A percentile compares a stretch with the other conserved stretches of the same genome.
Evolutionary conservation across 192 early-diverging fungal species (phyloP).

Genomic region (Coemansia asiatica): DNA sequence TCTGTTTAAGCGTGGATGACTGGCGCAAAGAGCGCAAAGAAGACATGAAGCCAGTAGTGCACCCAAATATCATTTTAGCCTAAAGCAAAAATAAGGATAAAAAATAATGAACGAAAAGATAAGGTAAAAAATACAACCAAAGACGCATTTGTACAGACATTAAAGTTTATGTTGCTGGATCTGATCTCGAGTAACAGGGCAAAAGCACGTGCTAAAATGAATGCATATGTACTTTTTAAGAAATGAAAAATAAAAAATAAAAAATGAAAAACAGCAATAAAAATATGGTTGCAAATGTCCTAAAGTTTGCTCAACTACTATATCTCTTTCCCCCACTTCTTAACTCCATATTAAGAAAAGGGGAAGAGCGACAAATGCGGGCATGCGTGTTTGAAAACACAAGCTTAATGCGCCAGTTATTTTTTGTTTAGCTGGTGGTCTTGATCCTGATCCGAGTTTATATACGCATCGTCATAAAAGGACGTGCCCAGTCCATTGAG

Average conservation of each 20-base stretch:
- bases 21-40: background rate
- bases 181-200: too few relatives aligned
- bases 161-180: too few relatives aligned
- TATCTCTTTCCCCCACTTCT: too few relatives aligned
- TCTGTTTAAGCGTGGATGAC: background rate
- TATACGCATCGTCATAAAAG: slow-evolving; percentile 17
- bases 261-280: too few relatives aligned
- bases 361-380: background rate
- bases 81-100: background rate
- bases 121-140: background rate
- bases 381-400: too few relatives aligned
- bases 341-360: too few relatives aligned
- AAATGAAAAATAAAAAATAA: too few relatives aligned
- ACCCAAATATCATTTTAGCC: background rate
- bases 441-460: slow-evolving; percentile 9
- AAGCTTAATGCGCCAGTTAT: background rate
- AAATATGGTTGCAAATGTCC: too few relatives aligned
- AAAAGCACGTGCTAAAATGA: too few relatives aligned
- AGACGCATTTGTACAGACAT: too few relatives aligned
- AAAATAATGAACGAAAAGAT: background rate
- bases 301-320: too few relatives aligned
- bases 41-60: background rate
- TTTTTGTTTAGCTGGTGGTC: slow-evolving; percentile 7
- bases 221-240: too few relatives aligned
- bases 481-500: slow-evolving; percentile 16